Conservation (phyloP, 306 rosid genomes). For the Datisca glomerata region DNA sequence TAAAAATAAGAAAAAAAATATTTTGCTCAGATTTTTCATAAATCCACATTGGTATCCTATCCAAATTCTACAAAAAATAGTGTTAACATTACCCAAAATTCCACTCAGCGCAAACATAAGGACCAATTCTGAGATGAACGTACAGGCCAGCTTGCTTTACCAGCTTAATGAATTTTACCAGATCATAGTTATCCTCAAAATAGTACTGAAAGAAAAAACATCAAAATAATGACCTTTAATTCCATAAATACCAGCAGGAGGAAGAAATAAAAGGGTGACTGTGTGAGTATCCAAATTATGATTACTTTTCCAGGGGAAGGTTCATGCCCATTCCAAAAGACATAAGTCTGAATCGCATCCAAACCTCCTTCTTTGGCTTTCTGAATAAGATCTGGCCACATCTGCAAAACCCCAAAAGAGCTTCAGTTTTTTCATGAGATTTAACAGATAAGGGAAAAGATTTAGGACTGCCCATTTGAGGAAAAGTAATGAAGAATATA, state of each 20-base stretch:
- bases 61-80: conserved; percentile 1
- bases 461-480: conserved; percentile 20
- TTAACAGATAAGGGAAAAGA: conserved; percentile 14
- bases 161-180: conserved; percentile 80
- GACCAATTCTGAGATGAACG: conserved; percentile 91
- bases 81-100: conserved; percentile 67
- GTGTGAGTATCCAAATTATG: conserved; percentile 15
- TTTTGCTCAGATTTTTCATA: conserved; percentile 7
- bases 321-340: conserved; percentile 99
- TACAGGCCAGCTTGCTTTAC: conserved; percentile 92
- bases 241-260: conserved; percentile 2
- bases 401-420: conserved; percentile 31
- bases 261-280: conserved; percentile 4
- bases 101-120: conserved; percentile 99
- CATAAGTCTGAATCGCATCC: conserved; percentile 95
- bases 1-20: conserved; percentile 6
- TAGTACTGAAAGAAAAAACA: conserved; percentile 45
- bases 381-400: conserved; percentile 99
- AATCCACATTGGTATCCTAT: background rate
- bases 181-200: conserved; percentile 87
- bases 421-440: background rate
- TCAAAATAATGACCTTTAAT: conserved; percentile 6
- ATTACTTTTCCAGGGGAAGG: conserved; percentile 86
- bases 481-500: conserved; percentile 3
- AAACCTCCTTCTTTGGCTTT: conserved; percentile 96